Conservation (phyloP, 2,329 filamentous ascomycete species). For the Phialocephala subalpina region DNA sequence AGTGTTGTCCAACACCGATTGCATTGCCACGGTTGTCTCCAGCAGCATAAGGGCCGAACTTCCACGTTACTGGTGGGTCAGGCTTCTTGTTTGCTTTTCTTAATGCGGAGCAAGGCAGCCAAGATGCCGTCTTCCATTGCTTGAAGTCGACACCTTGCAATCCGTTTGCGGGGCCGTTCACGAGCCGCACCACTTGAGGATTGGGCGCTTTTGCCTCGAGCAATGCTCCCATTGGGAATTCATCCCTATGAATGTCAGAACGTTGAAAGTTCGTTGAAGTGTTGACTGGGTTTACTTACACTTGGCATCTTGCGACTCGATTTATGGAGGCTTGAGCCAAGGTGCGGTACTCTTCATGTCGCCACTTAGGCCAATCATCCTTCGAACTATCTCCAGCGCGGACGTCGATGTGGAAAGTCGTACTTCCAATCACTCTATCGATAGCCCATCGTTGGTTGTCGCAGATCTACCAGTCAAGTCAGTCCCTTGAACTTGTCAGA, state of each 20-base stretch:
- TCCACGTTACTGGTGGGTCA: constrained; percentile 13
- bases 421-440: constrained; percentile 7
- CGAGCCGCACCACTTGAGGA: constrained; percentile 24
- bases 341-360: background rate
- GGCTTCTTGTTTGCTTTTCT: constrained; percentile 11
- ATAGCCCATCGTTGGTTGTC: constrained; percentile 34
- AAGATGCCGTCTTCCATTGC: constrained; percentile 5
- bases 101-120: constrained; percentile 12
- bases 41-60: constrained; percentile 8
- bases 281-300: background rate
- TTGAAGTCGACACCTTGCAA: constrained; percentile 27
- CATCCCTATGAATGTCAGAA: background rate
- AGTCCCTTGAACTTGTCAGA: background rate
- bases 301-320: constrained; percentile 9
- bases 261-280: background rate
- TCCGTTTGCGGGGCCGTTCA: constrained; percentile 27
- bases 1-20: constrained; percentile 7
- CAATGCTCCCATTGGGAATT: background rate
- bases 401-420: background rate
- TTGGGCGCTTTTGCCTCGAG: constrained; percentile 1
- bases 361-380: background rate
- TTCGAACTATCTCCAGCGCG: background rate
- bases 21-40: constrained; percentile 9
- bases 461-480: constrained; percentile 22
- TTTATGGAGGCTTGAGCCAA: constrained; percentile 16